A percentile compares a stretch with the other conserved stretches of the same genome.
These are phyloP conservation scores for Stephania cephalantha DNA, from an alignment of 164 flowering plant species.

Conservation along the genomic window DNA sequence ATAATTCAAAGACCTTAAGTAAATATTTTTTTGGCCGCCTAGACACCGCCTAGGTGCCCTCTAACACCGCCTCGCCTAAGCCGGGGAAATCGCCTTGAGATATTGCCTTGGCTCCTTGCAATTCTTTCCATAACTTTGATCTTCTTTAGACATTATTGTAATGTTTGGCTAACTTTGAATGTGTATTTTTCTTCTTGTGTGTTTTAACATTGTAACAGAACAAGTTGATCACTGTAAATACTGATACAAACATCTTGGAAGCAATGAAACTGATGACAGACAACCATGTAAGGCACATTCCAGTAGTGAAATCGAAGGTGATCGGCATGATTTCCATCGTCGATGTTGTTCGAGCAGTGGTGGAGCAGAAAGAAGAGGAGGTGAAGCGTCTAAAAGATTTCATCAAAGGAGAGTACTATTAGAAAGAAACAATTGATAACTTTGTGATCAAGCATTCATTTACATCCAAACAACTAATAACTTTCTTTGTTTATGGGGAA, in stretches of 20 bases:
- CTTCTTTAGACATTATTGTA: background rate
- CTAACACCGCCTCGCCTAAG: too few relatives aligned
- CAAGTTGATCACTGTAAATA: conserved; percentile 65
- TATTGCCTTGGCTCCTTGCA: too few relatives aligned
- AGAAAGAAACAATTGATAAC: conserved; percentile 4
- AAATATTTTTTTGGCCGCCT: too few relatives aligned
- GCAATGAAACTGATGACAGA: conserved; percentile 95
- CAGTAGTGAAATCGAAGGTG: conserved; percentile 73
- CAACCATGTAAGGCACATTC: conserved; percentile 70
- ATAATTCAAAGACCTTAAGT: too few relatives aligned
- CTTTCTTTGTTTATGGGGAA: too few relatives aligned
- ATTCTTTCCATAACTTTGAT: background rate
- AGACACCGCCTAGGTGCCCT: too few relatives aligned
- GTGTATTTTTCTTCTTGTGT: background rate
- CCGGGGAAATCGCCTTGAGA: too few relatives aligned
- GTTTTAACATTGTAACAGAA: conserved; percentile 33
- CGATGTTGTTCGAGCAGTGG: conserved; percentile 71
- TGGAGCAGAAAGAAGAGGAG: conserved; percentile 73
- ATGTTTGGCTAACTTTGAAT: background rate
- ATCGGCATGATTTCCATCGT: conserved; percentile 87
- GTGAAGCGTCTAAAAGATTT: conserved; percentile 56
- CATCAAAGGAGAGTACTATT: conserved; percentile 76
- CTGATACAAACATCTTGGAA: conserved; percentile 66
- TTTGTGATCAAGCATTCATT: too few relatives aligned
- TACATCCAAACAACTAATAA: too few relatives aligned